Evolutionary conservation across 2,329 filamentous ascomycete species (phyloP), one percentile per base, ranked within the genome.

Genomic region (Fonsecaea erecta): DNA sequence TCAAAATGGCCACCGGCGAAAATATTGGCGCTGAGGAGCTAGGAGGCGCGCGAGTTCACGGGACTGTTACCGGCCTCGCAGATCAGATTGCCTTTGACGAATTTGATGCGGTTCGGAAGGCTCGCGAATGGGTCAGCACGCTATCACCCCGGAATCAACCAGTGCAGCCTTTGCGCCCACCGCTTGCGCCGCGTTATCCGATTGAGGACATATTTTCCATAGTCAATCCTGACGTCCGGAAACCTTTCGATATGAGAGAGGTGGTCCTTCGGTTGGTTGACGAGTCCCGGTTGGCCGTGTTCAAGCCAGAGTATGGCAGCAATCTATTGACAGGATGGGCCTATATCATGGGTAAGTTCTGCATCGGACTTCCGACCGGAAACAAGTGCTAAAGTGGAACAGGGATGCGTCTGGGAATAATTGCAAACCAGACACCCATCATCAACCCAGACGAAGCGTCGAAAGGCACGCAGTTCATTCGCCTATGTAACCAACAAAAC

Each of bases 1-100:
- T 82, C 1, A 80, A 81, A 64, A 81, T 81, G 80, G 80, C 80
- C 0, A 82, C 79, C 0, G 79, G 80, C 1, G 80, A 82, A 57
- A 67, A 77, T 0, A 75, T 79, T 21, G 77, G 72, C 0, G 77
- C 80, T 0, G 80, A 82, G 62, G 74, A 73, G 48, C 72, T 82
- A 1, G 80, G 80, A 4, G 79, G 80, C 14, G 80, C 79, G 2
- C 72, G 75, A 18, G 75, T 80, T 14, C 80, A 81, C 66, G 76
- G 74, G 1, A 77, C 72, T 1, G 64, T 76, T 0, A 81, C 79
- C 3, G 80, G 80, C 0, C 72, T 82, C 1, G 78, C 79, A 0
- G 80, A 82, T 64, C 77, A 80, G 56, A 74, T 82, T 43, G 80
- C 80, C 4, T 35, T 67, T 1, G 79, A 82, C 69, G 79, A 82